Conservation (phyloP, 2,329 filamentous ascomycete species). For the Sporothrix inflata region DNA sequence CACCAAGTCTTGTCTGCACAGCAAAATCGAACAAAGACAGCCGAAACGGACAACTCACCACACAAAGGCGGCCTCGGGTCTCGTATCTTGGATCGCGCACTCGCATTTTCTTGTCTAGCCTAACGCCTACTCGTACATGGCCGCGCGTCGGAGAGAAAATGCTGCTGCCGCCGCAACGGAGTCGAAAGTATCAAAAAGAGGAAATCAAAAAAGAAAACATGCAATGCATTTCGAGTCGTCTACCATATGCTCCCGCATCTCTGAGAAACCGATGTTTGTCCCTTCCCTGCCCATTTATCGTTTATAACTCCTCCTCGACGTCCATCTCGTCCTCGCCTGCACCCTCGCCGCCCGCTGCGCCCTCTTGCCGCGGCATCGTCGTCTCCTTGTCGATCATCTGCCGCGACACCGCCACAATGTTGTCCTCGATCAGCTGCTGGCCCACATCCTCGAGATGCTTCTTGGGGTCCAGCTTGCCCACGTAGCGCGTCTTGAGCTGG, state of each 20-base stretch:
- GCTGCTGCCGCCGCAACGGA: too few relatives aligned
- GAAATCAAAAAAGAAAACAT: not conserved
- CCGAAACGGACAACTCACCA: not conserved
- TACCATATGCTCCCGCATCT: constrained; percentile 5
- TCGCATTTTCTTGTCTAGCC: constrained; percentile 22
- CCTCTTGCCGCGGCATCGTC: constrained; percentile 77
- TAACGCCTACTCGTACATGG: constrained; percentile 39
- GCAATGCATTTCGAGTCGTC: constrained; percentile 21
- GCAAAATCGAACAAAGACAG: not conserved
- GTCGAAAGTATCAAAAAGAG: not conserved
- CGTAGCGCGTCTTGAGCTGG: constrained; percentile 97
- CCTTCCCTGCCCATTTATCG: not conserved
- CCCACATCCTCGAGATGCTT: constrained; percentile 98
- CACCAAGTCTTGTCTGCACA: not conserved
- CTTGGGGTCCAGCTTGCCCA: constrained; percentile 98
- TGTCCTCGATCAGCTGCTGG: constrained; percentile 97
- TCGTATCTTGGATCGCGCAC: not conserved
- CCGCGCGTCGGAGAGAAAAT: not conserved
- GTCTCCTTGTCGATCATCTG: constrained; percentile 99
- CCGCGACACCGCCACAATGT: constrained; percentile 95
- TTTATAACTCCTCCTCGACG: constrained; percentile 61
- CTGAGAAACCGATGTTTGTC: not conserved
- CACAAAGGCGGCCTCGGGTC: not conserved
- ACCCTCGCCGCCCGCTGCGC: constrained; percentile 38
- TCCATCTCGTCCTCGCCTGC: constrained; percentile 64